Evolutionary conservation across 371 early-diverging fungal genomes (phyloP).

Genomic region (Zychaea mexicana): DNA sequence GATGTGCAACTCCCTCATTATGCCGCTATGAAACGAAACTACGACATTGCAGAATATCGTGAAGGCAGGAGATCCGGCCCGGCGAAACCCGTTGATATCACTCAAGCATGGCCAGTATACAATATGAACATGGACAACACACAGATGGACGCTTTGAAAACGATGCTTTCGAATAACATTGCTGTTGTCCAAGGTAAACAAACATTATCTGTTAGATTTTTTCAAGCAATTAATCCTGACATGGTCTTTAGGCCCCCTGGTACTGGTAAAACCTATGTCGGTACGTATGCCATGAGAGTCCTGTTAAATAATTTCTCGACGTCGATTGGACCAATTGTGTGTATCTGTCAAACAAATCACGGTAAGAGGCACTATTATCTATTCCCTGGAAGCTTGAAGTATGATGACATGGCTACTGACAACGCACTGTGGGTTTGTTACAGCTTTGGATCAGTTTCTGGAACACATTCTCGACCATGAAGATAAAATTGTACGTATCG

Average conservation of each 20-base stretch:
- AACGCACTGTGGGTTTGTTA: neutral
- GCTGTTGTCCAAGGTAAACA: constrained; percentile 57
- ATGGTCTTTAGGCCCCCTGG: constrained; percentile 59
- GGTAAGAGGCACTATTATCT: constrained; percentile 26
- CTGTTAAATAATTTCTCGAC: constrained; percentile 50
- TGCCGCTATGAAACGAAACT: constrained; percentile 33
- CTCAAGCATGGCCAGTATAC: constrained; percentile 31
- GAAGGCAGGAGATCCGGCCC: neutral
- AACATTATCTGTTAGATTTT: neutral
- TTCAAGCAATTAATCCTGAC: neutral
- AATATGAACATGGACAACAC: constrained; percentile 46
- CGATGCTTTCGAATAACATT: constrained; percentile 53
- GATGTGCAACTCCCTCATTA: constrained; percentile 39
- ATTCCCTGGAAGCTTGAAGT: no score
- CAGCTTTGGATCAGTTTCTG: constrained; percentile 74
- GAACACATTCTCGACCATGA: constrained; percentile 54
- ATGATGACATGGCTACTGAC: neutral
- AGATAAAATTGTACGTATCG: constrained; percentile 61
- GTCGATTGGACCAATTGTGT: constrained; percentile 56
- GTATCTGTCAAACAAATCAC: constrained; percentile 76
- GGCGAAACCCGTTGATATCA: constrained; percentile 30
- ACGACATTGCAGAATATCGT: constrained; percentile 31
- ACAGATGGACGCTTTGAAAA: constrained; percentile 55
- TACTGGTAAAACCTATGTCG: constrained; percentile 74
- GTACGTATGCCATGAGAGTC: constrained; percentile 60